A percentile compares a stretch with the other conserved stretches of the same genome.
Conservation (phyloP, 1,284 basidiomycete species). For the Austroboletus novae-zelandiae region DNA sequence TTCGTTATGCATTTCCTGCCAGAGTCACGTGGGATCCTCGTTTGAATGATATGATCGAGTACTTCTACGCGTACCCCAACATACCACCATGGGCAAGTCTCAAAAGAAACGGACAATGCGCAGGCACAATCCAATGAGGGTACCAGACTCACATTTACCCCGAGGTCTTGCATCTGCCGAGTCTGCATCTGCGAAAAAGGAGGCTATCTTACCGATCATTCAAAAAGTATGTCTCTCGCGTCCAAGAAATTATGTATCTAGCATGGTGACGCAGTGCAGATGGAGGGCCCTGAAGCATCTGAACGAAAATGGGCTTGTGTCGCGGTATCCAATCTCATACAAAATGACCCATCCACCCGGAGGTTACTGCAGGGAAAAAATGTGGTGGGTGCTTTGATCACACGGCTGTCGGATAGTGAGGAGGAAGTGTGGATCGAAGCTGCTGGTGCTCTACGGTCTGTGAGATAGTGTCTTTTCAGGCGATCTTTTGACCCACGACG, state of each 20-base stretch:
- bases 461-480: conserved; percentile 17
- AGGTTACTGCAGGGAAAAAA: conserved; percentile 88
- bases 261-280: conserved; percentile 39
- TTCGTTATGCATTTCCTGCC: neutral
- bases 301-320: conserved; percentile 94
- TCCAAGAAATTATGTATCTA: conserved; percentile 1
- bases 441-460: conserved; percentile 72
- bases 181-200: conserved; percentile 68
- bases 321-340: conserved; percentile 86
- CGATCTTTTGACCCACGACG: conserved; percentile 2
- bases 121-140: conserved; percentile 87
- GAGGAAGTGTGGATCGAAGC: conserved; percentile 89
- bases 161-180: conserved; percentile 71
- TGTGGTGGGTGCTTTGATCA: conserved; percentile 83
- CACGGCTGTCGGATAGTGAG: conserved; percentile 76
- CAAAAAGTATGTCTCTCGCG: conserved; percentile 62
- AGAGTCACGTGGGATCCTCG: conserved; percentile 12
- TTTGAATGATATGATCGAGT: too few relatives aligned
- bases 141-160: conserved; percentile 86
- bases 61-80: too few relatives aligned
- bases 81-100: conserved; percentile 77
- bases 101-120: conserved; percentile 80
- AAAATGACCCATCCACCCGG: conserved; percentile 84
- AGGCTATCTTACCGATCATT: conserved; percentile 81
- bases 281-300: conserved; percentile 68